phyloP scores from a whole-genome alignment of 441 rosid species.

The Manihot esculenta region DNA sequence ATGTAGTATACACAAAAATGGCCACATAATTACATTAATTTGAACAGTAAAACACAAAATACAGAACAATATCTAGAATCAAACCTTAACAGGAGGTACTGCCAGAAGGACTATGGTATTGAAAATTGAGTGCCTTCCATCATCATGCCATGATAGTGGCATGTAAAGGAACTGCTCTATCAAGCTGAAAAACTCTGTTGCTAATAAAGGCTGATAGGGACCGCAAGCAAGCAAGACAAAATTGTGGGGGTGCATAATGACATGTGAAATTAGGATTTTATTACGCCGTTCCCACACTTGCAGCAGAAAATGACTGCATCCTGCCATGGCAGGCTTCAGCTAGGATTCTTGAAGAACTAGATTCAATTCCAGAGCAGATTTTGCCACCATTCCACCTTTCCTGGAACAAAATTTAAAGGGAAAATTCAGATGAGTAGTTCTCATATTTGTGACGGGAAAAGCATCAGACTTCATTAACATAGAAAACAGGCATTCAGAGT shows the following conservation, averaged over 20 bases:
- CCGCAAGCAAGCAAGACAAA: conserved; percentile 25
- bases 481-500: not conserved
- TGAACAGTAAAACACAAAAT: not conserved
- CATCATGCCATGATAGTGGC: conserved; percentile 7
- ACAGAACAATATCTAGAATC: conserved; percentile 4
- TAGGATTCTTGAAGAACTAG: conserved; percentile 69
- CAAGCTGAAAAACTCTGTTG: not conserved
- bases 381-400: conserved; percentile 78
- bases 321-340: not conserved
- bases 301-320: conserved; percentile 13
- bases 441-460: not conserved
- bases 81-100: not conserved
- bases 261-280: not conserved
- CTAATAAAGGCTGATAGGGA: not conserved
- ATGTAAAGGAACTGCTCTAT: not conserved
- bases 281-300: conserved; percentile 10
- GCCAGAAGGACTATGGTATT: not conserved
- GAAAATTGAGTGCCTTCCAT: conserved; percentile 12
- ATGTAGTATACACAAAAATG: conserved; percentile 25
- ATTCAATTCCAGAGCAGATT: conserved; percentile 66
- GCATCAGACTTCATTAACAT: not conserved
- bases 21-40: conserved; percentile 27
- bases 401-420: conserved; percentile 39
- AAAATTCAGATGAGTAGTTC: not conserved
- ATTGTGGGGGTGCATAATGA: conserved; percentile 23